Percentiles rank a stretch among this genome's conserved stretches.
phyloP scores from a whole-genome alignment of 2,329 filamentous ascomycete genomes.

The Diplodia seriata region DNA sequence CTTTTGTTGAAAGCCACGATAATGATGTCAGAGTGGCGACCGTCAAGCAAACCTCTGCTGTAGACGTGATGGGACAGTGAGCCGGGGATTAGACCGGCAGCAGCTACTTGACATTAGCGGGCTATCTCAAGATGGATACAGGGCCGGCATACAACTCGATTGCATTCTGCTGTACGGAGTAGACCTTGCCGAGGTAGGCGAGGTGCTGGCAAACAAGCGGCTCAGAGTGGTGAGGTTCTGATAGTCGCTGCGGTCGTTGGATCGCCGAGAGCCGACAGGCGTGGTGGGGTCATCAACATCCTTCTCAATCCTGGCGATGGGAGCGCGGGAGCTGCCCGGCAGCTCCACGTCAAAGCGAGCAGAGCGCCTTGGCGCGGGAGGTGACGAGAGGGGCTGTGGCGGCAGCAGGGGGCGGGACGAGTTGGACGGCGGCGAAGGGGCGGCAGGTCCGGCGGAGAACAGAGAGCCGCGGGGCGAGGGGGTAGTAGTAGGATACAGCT shows the following conservation, averaged over 20 bases:
- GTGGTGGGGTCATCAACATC: slow-evolving; percentile 57
- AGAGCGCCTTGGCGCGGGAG: slow-evolving; percentile 16
- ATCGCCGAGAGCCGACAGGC: slow-evolving; percentile 42
- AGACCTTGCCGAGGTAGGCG: slow-evolving; percentile 48
- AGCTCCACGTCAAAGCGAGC: slow-evolving; percentile 19
- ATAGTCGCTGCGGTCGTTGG: slow-evolving; percentile 46
- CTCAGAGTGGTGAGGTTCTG: slow-evolving; percentile 54
- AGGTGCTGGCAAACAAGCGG: slow-evolving; percentile 53
- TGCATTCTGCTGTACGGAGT: slow-evolving; percentile 52
- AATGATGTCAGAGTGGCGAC: slow-evolving; percentile 62
- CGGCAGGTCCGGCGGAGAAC: slow-evolving; percentile 22
- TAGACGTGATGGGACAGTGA: slow-evolving; percentile 61
- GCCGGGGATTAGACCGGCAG: slow-evolving; percentile 43
- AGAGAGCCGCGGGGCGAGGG: not conserved
- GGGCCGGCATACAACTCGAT: slow-evolving; percentile 39
- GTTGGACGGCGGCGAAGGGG: slow-evolving; percentile 31
- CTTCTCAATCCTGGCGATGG: slow-evolving; percentile 53
- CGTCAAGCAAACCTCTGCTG: slow-evolving; percentile 58
- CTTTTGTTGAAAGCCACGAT: slow-evolving; percentile 59
- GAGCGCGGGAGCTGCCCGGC: slow-evolving; percentile 7
- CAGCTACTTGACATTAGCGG: slow-evolving; percentile 20
- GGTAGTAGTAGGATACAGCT: slow-evolving; percentile 13
- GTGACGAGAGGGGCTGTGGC: slow-evolving; percentile 15
- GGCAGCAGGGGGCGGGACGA: slow-evolving; percentile 15
- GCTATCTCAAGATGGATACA: not conserved